Base-by-base conservation (phyloP, 345 rosid species). In the Draba incana region DNA sequence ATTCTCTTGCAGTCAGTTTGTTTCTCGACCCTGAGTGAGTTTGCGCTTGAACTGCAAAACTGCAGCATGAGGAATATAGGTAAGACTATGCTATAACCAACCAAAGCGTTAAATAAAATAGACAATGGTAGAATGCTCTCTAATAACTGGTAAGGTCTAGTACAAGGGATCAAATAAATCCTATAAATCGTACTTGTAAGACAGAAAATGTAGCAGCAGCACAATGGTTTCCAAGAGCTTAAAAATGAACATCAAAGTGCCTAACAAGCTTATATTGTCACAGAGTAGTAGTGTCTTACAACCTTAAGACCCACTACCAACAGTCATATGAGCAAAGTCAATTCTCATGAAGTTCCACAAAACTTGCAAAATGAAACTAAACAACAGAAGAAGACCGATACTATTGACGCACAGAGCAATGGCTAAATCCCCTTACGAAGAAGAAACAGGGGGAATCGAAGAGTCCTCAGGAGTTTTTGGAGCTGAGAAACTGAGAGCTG, bases 401-500 rank as follows among this genome's bases (percentile, higher is more conserved):
- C 20, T 20, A 20, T 20, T 20, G 20, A 20, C 20, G 20, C 20
- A 20, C 20, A 20, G 1, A 20, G 20, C 30, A 20, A 39, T 3
- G 12, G 2, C 43, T 15, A 33, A 55, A 33, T 20, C 5, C 39
- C 63, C 33, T 58, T 41, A 58, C 0, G 63, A 39, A 58, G 63
- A 58, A 33, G 63, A 58, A 11, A 6, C 63, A 39, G 63, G 48
- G 33, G 63, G 46, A 24, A 12, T 12, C 0, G 47, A 2, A 1
- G 31, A 20, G 15, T 57, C 30, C 15, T 55, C 60, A 1, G 70
- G 31, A 41, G 51, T 8, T 30, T 46, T 28, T 14, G 60, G 41
- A 41, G 59, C 48, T 14, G 62, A 57, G 46, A 54, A 55, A 9
- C 3, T 58, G 25, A 58, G 63, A 15, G 70, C 70, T 7, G 70